Evolutionary conservation across 805 yeast species (phyloP), one percentile per base, ranked within the genome.

Genomic region (Wickerhamomyces queroliae): DNA sequence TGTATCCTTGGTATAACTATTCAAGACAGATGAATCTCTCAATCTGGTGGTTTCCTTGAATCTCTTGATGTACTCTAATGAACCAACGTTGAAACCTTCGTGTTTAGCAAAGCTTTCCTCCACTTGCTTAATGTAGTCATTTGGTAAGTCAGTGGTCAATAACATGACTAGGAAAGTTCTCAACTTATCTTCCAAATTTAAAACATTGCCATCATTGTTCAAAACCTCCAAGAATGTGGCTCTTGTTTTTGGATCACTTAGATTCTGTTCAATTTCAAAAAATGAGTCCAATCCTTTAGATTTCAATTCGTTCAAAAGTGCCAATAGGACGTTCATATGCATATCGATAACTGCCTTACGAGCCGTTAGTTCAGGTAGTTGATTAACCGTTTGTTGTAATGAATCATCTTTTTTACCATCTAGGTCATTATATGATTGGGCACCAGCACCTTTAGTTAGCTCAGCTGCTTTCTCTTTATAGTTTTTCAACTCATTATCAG

Each of bases 281-380:
- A 90, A 84, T 40, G 89, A 79, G 54, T 95, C 99, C 49, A 93
- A 70, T 15, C 82, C 81, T 48, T 91, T 83, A n/a, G 83, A 80
- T 53, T 91, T 93, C 44, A 93, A 70, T 48, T 89, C 88, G 55
- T 81, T 79, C 43, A 93, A 73, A 38, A 93, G 67, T 16, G 89
- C 76, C 9, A 96, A 86, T 45, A 95, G 77, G 20, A 93, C 90
- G 53, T 87, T 89, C 96, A 93, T 91, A 64, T 93, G 99, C 81
- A 87, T 85, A 64, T 93, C 99, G 50, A 93, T 82, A 24, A 88
- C 78, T 38, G 79, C 71, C 60, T 93, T 93, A 52, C 95, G 77
- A 7, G 88, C 85, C 0, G 97, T 87, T 44, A 93, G 69, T 59
- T 89, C 95, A 3, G 99, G 99, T 41, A 93, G 72, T 25, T 88